Evolutionary conservation across 2,329 filamentous ascomycete species (phyloP), one percentile per base, ranked within the genome.

Genomic region (Neofusicoccum parvum): DNA sequence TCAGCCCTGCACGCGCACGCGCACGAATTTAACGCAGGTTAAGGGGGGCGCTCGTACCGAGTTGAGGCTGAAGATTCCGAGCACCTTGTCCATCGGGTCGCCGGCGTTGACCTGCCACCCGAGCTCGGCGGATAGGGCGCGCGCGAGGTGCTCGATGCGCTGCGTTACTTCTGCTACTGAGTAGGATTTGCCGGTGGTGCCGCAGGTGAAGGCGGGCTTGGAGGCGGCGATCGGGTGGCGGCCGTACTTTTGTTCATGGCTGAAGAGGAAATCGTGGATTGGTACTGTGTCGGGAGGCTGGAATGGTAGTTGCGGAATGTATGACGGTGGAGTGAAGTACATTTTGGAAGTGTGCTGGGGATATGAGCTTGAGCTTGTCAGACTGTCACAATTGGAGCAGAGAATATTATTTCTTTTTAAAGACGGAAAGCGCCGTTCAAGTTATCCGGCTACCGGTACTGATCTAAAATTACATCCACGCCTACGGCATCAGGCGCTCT

Each of bases 231-330:
- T 12, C 6, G 45, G 59, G 34, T 49, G n/a, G 17, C 59, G 59
- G n/a, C 59, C 59, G 17, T 60, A 45, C 37, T 41, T 12, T 3
- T 36, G 11, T 20, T n/a, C 56, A 41, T 60, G 23, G 20, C 20
- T 20, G 23, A 60, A 46, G 56, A 60, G 37, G 51, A 37, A 54
- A 3, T 37, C 37, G 62, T 86, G 83, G 9, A 83, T 80, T 5
- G 46, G 46, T 11, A 49, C 20, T 49, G 46, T 23, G 12, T 49
- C 46, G 2, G 46, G 46, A 27, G 46, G 46, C 17, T 49, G 46
- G 9, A 49, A 27, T 27, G 46, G 46, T 27, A 49, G 17, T 49
- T 27, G 17, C 9, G 46, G 46, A 10, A 49, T 49, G 20, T 49
- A 49, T 27, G 46, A 49, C 23, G 46, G 46, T 20, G 46, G 46